A percentile compares a stretch with the other conserved stretches of the same genome.
These are phyloP conservation scores for Pinus albicaulis DNA, from an alignment of 75 land plant genomes.

Conservation along the genomic window DNA sequence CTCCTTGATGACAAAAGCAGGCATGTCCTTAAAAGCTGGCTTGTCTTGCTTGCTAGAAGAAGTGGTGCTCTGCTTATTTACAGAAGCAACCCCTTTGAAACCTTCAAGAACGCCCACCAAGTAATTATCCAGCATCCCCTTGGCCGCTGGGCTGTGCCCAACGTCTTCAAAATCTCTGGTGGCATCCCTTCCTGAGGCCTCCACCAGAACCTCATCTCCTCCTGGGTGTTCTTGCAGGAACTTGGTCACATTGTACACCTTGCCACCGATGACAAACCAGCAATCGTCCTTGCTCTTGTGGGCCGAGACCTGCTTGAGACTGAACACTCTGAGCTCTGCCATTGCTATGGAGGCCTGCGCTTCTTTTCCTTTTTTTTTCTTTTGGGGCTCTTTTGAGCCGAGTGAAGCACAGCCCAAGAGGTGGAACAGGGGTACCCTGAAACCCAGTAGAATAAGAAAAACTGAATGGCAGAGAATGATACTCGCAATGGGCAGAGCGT, in stretches of 20 bases:
- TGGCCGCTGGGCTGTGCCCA: conserved; percentile 25
- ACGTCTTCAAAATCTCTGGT: conserved; percentile 32
- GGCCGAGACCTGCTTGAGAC: conserved; percentile 20
- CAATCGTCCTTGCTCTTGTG: conserved; percentile 40
- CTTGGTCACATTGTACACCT: conserved; percentile 41
- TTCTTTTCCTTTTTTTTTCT: too few relatives aligned
- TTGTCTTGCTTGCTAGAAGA: conserved; percentile 15
- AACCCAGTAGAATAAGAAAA: too few relatives aligned
- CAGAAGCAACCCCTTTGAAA: not conserved
- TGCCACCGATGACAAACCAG: conserved; percentile 55
- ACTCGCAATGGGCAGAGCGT: too few relatives aligned
- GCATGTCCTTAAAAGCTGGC: conserved; percentile 18
- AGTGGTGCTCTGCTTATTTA: too few relatives aligned
- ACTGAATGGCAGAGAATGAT: too few relatives aligned
- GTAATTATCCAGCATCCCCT: conserved; percentile 20
- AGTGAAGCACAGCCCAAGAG: too few relatives aligned
- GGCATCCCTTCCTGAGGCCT: conserved; percentile 35
- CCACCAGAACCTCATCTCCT: conserved; percentile 29
- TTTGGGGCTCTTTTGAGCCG: too few relatives aligned
- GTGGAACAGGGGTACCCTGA: too few relatives aligned
- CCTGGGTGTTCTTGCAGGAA: conserved; percentile 40
- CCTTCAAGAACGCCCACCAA: conserved; percentile 18
- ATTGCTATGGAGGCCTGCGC: not conserved
- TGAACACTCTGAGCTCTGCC: conserved; percentile 2
- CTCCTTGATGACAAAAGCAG: conserved; percentile 32